These are phyloP conservation scores for Paecilomyces niveus DNA, from an alignment of 2,329 filamentous ascomycete species.

Conservation along the genomic window DNA sequence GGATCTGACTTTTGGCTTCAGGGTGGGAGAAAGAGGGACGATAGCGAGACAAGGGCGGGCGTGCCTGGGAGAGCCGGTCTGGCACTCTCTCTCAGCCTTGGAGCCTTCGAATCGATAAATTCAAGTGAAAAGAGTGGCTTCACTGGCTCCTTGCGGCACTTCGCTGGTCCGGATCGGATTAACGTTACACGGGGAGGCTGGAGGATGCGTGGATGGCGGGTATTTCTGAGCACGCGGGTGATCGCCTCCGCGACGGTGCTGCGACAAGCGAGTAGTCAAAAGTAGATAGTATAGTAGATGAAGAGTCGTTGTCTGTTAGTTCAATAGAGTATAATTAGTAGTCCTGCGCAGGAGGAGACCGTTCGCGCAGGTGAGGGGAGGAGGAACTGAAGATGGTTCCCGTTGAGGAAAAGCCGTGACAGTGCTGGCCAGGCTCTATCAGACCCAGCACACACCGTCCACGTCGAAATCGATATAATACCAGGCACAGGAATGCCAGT, in stretches of 20 bases:
- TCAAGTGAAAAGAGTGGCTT: background rate
- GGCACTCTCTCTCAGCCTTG: background rate
- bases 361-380: background rate
- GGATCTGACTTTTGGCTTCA: background rate
- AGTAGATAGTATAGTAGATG: no score
- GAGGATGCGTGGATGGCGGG: constrained; percentile 24
- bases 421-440: background rate
- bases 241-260: no score
- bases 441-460: background rate
- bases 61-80: constrained; percentile 7
- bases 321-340: no score
- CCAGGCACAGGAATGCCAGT: background rate
- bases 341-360: no score
- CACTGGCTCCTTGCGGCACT: constrained; percentile 10
- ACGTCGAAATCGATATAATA: background rate
- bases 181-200: constrained; percentile 24
- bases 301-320: no score
- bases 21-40: background rate
- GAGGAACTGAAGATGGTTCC: background rate
- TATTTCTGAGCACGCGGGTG: constrained; percentile 15
- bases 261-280: no score
- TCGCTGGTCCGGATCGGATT: constrained; percentile 34
- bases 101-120: background rate
- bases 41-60: constrained; percentile 3
- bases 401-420: background rate